Evolutionary conservation across 352 stramenopile species (phyloP), one percentile per base, ranked within the genome.

Genomic region (Phytophthora brassicae): DNA sequence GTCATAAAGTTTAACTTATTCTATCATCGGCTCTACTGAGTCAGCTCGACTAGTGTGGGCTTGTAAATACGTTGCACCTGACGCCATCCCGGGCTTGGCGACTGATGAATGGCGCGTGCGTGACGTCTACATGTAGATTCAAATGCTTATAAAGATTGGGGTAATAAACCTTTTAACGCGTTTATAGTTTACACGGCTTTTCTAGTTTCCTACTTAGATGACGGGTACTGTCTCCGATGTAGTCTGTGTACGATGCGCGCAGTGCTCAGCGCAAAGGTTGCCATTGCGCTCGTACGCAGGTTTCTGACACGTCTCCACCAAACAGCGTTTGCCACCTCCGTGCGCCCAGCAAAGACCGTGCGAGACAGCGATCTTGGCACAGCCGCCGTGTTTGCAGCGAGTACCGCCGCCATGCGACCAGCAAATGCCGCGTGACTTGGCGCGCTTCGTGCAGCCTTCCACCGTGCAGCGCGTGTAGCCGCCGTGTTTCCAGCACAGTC

Each of bases 351-450:
- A 88, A 4, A 68, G 53, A 1, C 75, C 75, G 19, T 73, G 60
- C 19, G 78, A 87, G 6, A 87, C 75, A 5, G 78, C 75, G 57
- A 86, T 86, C 66, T 85, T 86, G 24, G 56, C 52, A 59, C 79
- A 89, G 49, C 56, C 53, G n/a, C 66, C 58, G 23, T 76, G 43
- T 42, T 84, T 84, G 62, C 79, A 89, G 46, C 72, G 72, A 19
- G 78, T 89, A 36, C 86, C 86, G 2, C 86, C 86, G 26, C 86
- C 86, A 58, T 95, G 86, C 6, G 81, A 90, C 86, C 85, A 94
- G 68, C 86, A 95, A 54, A 90, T 83, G 17, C 86, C 86, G 14
- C 82, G 68, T 17, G 82, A 90, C 64, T 94, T 93, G 61, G 83
- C 80, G 29, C 82, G 81, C 55, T 88, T 88, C 36, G 54, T 58